Percentiles rank a stretch among this genome's conserved stretches.
Evolutionary conservation across 176 grass and related monocot species (phyloP).

Genomic region (Oryza punctata): DNA sequence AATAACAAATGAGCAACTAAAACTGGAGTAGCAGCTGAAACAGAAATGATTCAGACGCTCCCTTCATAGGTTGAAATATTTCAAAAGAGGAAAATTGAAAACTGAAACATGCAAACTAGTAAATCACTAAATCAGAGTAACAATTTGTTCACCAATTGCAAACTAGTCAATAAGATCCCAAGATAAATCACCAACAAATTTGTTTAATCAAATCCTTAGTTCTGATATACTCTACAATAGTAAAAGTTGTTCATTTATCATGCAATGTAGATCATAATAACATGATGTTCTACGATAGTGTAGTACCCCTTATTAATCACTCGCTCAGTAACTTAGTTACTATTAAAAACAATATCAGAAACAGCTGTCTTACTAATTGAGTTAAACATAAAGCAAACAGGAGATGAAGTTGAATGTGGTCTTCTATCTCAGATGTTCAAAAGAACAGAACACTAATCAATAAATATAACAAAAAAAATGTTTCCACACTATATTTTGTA

Average conservation of each 20-base stretch:
- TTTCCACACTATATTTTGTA: not conserved
- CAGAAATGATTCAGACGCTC: not conserved
- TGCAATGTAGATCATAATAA: not conserved
- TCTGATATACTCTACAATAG: not conserved
- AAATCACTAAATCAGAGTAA: not conserved
- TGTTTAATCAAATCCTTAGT: not conserved
- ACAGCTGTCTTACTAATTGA: not conserved
- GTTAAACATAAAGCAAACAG: not conserved
- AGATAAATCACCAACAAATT: not conserved
- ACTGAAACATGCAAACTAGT: not conserved
- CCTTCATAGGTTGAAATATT: not conserved
- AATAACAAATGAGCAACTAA: not conserved
- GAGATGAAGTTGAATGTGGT: not conserved
- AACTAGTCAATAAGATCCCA: not conserved
- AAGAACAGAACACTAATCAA: not conserved
- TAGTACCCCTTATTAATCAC: not conserved
- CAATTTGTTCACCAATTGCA: not conserved
- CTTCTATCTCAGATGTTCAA: not conserved
- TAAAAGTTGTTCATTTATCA: not conserved
- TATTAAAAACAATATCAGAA: not conserved
- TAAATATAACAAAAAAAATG: not conserved
- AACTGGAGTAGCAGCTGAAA: not conserved
- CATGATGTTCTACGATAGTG: not conserved
- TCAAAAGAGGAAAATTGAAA: not conserved
- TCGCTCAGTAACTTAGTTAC: not conserved